phyloP scores from a whole-genome alignment of 2,329 filamentous ascomycete genomes.

The Neofusicoccum laricinum region DNA sequence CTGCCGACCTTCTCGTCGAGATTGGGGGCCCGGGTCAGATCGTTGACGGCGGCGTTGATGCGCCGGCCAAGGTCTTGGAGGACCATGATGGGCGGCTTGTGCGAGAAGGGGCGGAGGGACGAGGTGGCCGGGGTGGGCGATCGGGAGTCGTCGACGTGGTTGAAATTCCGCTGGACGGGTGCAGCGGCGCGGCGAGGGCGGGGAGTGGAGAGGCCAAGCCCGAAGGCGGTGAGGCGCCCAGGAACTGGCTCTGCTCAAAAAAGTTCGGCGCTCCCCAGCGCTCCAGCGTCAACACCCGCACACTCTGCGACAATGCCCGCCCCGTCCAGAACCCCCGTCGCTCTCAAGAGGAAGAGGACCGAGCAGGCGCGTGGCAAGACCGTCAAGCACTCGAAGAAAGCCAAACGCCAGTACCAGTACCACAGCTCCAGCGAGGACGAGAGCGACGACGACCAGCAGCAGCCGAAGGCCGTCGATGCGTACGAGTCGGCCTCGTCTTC shows the following conservation, averaged over 20 bases:
- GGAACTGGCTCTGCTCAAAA: not conserved
- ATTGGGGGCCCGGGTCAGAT: constrained; percentile 87
- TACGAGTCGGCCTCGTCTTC: not conserved
- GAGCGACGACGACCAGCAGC: not conserved
- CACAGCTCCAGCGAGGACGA: constrained; percentile 62
- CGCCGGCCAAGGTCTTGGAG: constrained; percentile 97
- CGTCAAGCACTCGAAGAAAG: constrained; percentile 53
- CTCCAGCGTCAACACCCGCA: not conserved
- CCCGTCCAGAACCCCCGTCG: constrained; percentile 31
- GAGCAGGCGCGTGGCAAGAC: constrained; percentile 56
- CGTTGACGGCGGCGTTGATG: constrained; percentile 93
- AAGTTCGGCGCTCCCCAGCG: not conserved
- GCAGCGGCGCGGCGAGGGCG: constrained; percentile 5
- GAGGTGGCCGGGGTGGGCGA: not conserved
- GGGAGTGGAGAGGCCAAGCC: not conserved
- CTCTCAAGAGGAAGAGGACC: constrained; percentile 56
- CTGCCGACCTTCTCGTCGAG: constrained; percentile 82
- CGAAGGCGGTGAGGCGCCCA: not conserved
- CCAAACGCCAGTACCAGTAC: constrained; percentile 62
- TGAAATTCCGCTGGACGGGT: not conserved
- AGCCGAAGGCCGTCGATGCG: not conserved
- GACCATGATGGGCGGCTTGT: constrained; percentile 64
- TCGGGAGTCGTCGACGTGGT: constrained; percentile 8
- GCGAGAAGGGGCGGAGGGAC: not conserved
- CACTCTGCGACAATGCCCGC: constrained; percentile 17